Base-by-base conservation (phyloP, 2,329 filamentous ascomycete species). In the Thelonectria blattea region DNA sequence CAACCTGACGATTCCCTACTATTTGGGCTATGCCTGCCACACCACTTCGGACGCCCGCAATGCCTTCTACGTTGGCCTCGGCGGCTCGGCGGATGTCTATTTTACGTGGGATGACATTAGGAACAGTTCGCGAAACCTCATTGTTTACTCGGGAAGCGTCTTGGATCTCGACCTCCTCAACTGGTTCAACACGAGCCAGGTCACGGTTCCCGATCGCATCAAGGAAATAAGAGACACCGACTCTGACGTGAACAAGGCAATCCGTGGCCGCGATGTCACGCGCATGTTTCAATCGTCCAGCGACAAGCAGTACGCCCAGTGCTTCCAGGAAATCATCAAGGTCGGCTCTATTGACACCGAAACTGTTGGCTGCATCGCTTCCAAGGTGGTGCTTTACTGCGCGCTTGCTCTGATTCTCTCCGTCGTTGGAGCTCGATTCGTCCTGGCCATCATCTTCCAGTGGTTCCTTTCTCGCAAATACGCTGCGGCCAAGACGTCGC, bases 261-360 rank as follows among this genome's bases (percentile, higher is more conserved):
- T 98, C 48, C 89, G 87, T 48, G 95, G 95, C 49, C 88, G 91
- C 43, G 95, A 99, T 74, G 87, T 97, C 52, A 99, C 95, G 2
- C 91, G 93, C 61, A 85, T 91, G 58, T 94, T 97, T 76, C 92
- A 96, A 72, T 88, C 87, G 1, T 83, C 86, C 8, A 78, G 83
- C 2, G 93, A 97, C 71, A 97, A 94, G 81, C 83, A 87, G 66
- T 83, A 94, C 51, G 93, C 91, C 12, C 87, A 92, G 73, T 99
- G 95, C 75, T 87, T 99, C 64, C 88, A 93, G 63, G 89, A 99
- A 71, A 96, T 96, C 65, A 92, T 97, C 84, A 96, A 94, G 76
- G 95, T 99, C 52, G 95, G 95, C 60, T 93, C 91, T 12, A 90
- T 99, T 61, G 96, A 99, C 72, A 98, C 95, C 0, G 93, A 96